phyloP scores from a whole-genome alignment of 805 yeast genomes.

The Metschnikowia hibisci region DNA sequence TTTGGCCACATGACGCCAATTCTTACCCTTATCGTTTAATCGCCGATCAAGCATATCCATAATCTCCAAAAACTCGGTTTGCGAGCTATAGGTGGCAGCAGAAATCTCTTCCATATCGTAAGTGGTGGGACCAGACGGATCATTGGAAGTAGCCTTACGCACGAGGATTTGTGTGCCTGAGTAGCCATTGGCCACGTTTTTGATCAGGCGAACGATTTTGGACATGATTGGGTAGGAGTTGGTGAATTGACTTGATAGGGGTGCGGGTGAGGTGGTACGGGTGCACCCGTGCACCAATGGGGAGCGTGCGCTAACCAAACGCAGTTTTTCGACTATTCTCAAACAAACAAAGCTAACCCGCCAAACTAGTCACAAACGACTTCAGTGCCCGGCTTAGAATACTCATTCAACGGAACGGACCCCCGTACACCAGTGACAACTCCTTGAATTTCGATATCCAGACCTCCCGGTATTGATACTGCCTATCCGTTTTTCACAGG shows the following conservation, averaged over 20 bases:
- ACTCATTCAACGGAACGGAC: neutral
- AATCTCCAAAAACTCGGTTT: conserved; percentile 74
- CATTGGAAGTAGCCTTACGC: conserved; percentile 89
- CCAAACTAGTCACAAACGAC: neutral
- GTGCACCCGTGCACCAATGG: neutral
- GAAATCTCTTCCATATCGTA: conserved; percentile 82
- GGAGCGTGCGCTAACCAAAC: conserved; percentile 2
- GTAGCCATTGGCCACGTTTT: conserved; percentile 88
- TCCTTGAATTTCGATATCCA: neutral
- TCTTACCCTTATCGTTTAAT: conserved; percentile 91
- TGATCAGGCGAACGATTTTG: conserved; percentile 76
- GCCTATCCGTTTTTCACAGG: too few relatives aligned
- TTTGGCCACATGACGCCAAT: conserved; percentile 96
- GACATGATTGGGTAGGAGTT: conserved; percentile 48
- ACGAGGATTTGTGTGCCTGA: conserved; percentile 81
- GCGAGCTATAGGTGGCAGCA: conserved; percentile 60
- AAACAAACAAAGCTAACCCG: conserved; percentile 3
- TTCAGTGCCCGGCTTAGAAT: neutral
- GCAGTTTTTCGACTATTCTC: conserved; percentile 5
- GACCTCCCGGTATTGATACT: neutral
- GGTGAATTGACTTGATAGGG: neutral
- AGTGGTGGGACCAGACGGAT: conserved; percentile 77
- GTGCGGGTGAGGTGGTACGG: neutral
- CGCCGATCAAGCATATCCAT: conserved; percentile 94
- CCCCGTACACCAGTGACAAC: conserved; percentile 3